phyloP scores from a whole-genome alignment of 176 grass and related monocot genomes.

The Tillandsia fasciculata region DNA sequence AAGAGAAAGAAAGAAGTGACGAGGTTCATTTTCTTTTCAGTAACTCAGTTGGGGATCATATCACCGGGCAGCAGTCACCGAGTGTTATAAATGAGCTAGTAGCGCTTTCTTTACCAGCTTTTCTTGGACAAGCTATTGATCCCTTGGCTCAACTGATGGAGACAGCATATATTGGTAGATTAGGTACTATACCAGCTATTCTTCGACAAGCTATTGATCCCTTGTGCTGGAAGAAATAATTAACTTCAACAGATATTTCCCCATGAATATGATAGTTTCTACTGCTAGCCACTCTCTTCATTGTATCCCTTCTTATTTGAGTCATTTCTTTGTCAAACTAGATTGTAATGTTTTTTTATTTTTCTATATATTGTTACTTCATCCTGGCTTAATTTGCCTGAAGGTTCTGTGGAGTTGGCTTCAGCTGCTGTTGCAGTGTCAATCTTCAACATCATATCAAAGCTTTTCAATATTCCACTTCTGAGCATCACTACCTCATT shows the following conservation, averaged over 20 bases:
- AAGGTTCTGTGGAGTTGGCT: conserved; percentile 61
- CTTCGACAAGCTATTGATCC: neutral
- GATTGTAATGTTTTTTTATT: neutral
- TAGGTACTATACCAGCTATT: conserved; percentile 41
- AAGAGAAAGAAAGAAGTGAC: neutral
- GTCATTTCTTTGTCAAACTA: neutral
- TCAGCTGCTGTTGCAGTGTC: conserved; percentile 56
- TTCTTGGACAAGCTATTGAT: conserved; percentile 86
- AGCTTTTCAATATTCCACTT: conserved; percentile 62
- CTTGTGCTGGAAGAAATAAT: neutral
- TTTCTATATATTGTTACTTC: neutral
- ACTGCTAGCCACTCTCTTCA: too few relatives aligned
- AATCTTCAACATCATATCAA: conserved; percentile 67
- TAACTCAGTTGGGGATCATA: conserved; percentile 30
- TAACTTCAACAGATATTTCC: neutral
- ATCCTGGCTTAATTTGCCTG: conserved; percentile 1
- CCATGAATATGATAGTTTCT: too few relatives aligned
- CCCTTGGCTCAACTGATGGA: conserved; percentile 89
- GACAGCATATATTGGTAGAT: conserved; percentile 86
- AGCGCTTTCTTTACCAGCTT: conserved; percentile 71
- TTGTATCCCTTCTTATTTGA: conserved; percentile 5
- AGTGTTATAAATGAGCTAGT: conserved; percentile 57
- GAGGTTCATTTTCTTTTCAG: conserved; percentile 15
- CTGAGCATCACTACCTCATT: conserved; percentile 78
- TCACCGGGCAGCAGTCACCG: conserved; percentile 9